Conservation (phyloP, 495 filamentous ascomycete species). For the Aspergillus egyptiacus region DNA sequence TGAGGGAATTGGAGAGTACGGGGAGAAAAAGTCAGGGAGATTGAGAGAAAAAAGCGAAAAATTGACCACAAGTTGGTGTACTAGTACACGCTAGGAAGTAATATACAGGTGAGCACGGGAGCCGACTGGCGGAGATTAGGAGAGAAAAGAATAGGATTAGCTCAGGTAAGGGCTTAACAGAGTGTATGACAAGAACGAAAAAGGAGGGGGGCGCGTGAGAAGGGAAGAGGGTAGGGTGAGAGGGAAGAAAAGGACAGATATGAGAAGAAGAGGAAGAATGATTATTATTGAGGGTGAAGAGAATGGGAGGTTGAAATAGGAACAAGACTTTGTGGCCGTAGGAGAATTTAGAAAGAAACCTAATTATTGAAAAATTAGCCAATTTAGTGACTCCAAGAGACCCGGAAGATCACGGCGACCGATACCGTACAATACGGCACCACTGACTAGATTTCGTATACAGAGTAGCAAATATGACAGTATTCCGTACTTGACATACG, state of each 20-base stretch:
- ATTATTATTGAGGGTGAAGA: no score
- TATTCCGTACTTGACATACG: slow-evolving; percentile 1
- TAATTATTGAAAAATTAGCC: background rate
- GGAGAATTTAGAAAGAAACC: background rate
- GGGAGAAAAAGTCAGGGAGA: background rate
- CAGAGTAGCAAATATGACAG: background rate
- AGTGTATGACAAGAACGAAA: slow-evolving; percentile 1
- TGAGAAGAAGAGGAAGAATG: slow-evolving; percentile 2
- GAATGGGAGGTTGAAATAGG: background rate
- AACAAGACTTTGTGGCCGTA: background rate
- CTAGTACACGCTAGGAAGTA: slow-evolving; percentile 13
- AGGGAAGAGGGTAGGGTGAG: slow-evolving; percentile 9
- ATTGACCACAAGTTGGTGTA: slow-evolving; percentile 2
- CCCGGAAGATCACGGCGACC: slow-evolving; percentile 5
- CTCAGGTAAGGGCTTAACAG: background rate
- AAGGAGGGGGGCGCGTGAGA: slow-evolving; percentile 2
- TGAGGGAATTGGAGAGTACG: slow-evolving; percentile 4
- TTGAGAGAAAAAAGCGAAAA: background rate
- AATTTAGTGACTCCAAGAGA: background rate
- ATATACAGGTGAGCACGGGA: slow-evolving; percentile 13
- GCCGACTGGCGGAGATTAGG: slow-evolving; percentile 1
- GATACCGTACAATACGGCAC: slow-evolving; percentile 2
- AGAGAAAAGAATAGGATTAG: background rate
- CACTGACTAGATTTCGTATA: background rate
- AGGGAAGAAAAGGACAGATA: slow-evolving; percentile 13